Conservation (phyloP, 78 protist species). For the Chrysochromulina tobinii region DNA sequence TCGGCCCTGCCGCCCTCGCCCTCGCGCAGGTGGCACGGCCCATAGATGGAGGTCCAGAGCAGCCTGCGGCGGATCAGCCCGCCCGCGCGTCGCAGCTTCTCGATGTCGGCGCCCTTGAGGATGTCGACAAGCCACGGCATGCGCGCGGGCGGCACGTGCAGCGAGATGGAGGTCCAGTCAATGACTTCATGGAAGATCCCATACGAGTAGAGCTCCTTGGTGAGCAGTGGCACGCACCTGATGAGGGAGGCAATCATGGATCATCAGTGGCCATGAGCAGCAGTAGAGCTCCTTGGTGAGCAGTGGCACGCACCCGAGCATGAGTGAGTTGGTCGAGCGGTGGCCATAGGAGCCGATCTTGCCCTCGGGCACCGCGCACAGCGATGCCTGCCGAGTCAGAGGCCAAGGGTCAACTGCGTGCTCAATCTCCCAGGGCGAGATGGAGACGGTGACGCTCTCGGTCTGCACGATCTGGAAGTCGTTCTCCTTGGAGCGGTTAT, state of each 20-base stretch:
- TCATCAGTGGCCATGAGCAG: not conserved
- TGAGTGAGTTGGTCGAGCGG: not conserved
- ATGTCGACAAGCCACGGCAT: not conserved
- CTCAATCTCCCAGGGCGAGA: not conserved
- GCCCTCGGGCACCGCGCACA: conserved; percentile 1
- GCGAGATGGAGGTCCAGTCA: not conserved
- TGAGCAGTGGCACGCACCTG: not conserved
- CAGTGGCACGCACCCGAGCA: not conserved
- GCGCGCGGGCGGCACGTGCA: not conserved
- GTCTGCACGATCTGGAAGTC: not conserved
- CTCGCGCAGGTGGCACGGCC: not conserved
- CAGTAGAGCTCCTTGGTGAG: not conserved
- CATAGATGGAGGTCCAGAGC: not conserved
- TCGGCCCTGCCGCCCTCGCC: not conserved
- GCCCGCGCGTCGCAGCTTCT: not conserved
- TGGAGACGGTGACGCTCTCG: not conserved
- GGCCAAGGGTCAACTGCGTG: not conserved
- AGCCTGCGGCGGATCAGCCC: not conserved
- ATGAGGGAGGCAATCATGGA: not conserved
- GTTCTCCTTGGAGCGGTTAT: not conserved
- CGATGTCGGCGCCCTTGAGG: not conserved
- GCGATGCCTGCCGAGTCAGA: not conserved
- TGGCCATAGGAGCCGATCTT: not conserved
- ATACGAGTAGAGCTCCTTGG: not conserved
- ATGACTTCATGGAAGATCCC: not conserved